Evolutionary conservation across 805 yeast genomes (phyloP).

Genomic region (Starmerella bacillaris): DNA sequence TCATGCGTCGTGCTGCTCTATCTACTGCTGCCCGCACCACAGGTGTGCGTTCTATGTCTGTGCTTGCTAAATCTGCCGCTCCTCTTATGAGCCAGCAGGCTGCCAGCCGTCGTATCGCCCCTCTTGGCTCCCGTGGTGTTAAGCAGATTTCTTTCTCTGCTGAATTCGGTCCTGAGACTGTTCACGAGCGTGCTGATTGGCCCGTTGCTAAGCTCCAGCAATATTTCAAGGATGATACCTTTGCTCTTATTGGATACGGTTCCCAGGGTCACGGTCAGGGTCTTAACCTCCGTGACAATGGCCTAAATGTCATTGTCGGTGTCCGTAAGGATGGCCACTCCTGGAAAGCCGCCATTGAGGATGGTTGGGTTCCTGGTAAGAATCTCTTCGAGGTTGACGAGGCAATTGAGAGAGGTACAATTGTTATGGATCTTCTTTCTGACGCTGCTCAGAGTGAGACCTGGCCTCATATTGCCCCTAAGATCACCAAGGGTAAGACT

Average conservation of each 20-base stretch:
- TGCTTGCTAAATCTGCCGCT: conserved; percentile 25
- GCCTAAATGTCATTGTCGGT: conserved; percentile 93
- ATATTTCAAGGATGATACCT: conserved; percentile 94
- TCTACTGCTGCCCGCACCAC: conserved; percentile 25
- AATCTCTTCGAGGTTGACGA: conserved; percentile 87
- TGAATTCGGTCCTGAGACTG: conserved; percentile 56
- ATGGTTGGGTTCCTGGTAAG: conserved; percentile 99
- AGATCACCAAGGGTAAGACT: conserved; percentile 91
- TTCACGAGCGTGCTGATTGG: conserved; percentile 99
- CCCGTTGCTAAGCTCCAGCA: conserved; percentile 90
- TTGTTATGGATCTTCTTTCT: conserved; percentile 91
- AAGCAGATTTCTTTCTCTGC: conserved; percentile 96
- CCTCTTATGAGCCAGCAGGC: conserved; percentile 18
- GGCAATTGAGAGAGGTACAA: conserved; percentile 83
- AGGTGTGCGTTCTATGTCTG: conserved; percentile 44
- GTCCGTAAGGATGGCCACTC: conserved; percentile 98
- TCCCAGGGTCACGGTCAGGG: conserved; percentile 99
- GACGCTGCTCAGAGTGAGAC: conserved; percentile 99
- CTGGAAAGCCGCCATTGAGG: conserved; percentile 98
- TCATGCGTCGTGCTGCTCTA: conserved; percentile 29
- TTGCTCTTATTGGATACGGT: conserved; percentile 97
- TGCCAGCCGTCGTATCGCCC: conserved; percentile 23
- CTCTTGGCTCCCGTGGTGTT: conserved; percentile 65
- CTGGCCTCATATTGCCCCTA: conserved; percentile 73
- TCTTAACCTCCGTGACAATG: conserved; percentile 96